Evolutionary conservation across 345 rosid species (phyloP).

Genomic region (Theobroma cacao): DNA sequence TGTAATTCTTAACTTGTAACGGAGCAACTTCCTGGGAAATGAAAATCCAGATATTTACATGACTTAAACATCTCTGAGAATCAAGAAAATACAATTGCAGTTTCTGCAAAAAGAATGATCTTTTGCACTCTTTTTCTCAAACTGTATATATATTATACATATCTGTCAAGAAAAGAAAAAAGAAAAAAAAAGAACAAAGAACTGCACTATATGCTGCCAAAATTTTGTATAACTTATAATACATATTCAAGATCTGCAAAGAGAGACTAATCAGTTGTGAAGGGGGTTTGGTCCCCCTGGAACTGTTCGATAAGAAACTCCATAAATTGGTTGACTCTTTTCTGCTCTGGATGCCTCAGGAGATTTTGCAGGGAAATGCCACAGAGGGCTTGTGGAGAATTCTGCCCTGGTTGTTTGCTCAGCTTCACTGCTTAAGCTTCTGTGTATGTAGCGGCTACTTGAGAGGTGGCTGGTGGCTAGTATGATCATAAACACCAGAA

Average conservation of each 20-base stretch:
- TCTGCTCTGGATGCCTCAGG: constrained; percentile 14
- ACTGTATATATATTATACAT: constrained; percentile 26
- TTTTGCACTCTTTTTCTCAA: constrained; percentile 9
- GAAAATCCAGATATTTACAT: neutral
- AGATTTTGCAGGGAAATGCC: constrained; percentile 15
- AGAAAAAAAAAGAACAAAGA: neutral
- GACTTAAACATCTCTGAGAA: constrained; percentile 1
- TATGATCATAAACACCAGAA: constrained; percentile 28
- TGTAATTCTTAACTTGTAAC: neutral
- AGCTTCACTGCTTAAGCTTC: constrained; percentile 13
- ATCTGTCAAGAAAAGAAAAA: neutral
- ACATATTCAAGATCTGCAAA: neutral
- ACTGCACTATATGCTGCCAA: constrained; percentile 19
- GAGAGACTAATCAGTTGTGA: constrained; percentile 39
- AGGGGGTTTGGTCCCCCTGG: constrained; percentile 63
- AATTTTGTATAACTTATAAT: neutral
- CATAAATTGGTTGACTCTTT: constrained; percentile 27
- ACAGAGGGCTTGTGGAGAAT: neutral
- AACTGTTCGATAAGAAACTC: constrained; percentile 41
- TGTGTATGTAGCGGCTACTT: constrained; percentile 21
- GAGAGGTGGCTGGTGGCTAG: constrained; percentile 18
- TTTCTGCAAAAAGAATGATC: neutral
- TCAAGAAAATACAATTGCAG: constrained; percentile 12
- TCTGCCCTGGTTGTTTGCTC: constrained; percentile 9
- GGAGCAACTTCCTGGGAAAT: neutral